Evolutionary conservation across 768 basidiomycete species (phyloP), one percentile per base, ranked within the genome.

Genomic region (Russula brevipes): DNA sequence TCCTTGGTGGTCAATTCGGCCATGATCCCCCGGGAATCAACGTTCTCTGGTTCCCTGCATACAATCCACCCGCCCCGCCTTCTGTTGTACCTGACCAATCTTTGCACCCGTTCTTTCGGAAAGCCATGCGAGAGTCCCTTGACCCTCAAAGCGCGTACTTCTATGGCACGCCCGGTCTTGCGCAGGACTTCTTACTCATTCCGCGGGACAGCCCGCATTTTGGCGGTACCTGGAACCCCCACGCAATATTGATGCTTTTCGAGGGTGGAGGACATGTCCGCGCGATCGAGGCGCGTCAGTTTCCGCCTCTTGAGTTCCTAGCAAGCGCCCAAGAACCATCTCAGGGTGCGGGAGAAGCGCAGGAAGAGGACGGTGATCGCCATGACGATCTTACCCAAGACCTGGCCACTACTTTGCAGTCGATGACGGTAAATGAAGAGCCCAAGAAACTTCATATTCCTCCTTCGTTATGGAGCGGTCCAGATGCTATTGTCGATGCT

Each of bases 151-250:
- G 81, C 62, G 73, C 79, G 1, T 83, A 80, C 58, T 82, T 84
- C 65, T 91, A 91, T 68, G 74, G 78, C 14, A 83, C 85, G 0
- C 70, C 74, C 9, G 81, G 84, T 1, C 75, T 82, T 0, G 79
- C 86, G 8, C 90, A 94, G 69, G 93, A 97, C 69, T 93, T 89
- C 72, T 72, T 89, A 19, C 80, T 94, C 19, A 70, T 92, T n/a
- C 88, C 93, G 1, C 80, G 81, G 52, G 75, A 78, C 9, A 87
- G 71, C 56, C 91, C 91, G 4, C 87, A 93, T 73, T 88, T 86
- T 71, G 74, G 77, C 44, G 82, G 85, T 4, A 74, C 80, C 11
- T 85, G 79, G 71, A 89, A 94, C 69, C 87, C 91, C 0, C 76
- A 80, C 59, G 79, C 86, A 2, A 83, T 95, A 19, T 68, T 94